Conservation (phyloP, 2,329 filamentous ascomycete species). For the Talaromyces sp. region DNA sequence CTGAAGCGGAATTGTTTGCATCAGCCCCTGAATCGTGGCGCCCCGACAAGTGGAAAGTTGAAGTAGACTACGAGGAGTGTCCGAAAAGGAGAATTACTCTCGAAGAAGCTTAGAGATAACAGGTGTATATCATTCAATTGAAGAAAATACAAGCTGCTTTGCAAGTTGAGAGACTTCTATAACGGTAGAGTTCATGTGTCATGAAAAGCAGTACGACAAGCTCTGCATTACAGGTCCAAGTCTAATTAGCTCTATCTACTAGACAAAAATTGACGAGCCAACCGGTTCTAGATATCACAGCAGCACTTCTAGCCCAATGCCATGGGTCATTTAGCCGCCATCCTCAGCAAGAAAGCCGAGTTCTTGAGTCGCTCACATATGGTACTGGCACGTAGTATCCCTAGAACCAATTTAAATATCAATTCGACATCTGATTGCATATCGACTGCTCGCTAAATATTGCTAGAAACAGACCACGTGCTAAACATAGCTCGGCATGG, state of each 20-base stretch:
- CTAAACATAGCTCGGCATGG: too few relatives aligned
- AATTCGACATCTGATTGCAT: background rate
- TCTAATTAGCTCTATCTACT: too few relatives aligned
- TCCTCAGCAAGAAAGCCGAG: too few relatives aligned
- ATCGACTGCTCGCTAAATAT: too few relatives aligned
- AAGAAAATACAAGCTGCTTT: background rate
- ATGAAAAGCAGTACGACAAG: too few relatives aligned
- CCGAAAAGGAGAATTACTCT: background rate
- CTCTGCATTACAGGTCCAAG: background rate
- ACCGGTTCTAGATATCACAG: background rate
- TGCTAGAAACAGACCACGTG: too few relatives aligned
- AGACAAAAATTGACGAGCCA: too few relatives aligned
- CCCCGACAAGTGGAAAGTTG: background rate
- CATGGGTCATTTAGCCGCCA: too few relatives aligned
- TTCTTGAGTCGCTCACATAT: background rate
- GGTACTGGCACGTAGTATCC: background rate
- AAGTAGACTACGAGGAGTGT: background rate
- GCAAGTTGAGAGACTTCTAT: background rate
- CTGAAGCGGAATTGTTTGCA: background rate
- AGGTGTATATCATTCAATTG: too few relatives aligned
- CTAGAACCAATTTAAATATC: background rate
- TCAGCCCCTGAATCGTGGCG: slow-evolving; percentile 1
- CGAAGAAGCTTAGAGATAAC: background rate
- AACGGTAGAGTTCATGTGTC: too few relatives aligned
- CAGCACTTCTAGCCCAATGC: background rate